Evolutionary conservation across 257 asterid genomes (phyloP), one percentile per base, ranked within the genome.

Genomic region (Fraxinus cuspidata): DNA sequence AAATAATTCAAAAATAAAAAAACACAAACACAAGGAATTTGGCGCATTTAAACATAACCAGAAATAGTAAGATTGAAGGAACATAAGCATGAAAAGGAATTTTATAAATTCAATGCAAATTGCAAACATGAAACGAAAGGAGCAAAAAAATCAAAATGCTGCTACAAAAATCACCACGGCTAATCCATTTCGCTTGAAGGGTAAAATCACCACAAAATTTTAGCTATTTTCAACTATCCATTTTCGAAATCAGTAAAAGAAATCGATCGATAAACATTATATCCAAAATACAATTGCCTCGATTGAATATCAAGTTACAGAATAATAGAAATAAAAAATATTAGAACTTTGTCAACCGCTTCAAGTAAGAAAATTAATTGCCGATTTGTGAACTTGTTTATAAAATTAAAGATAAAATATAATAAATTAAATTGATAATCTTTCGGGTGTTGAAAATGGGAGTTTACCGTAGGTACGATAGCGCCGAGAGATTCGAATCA

Each of bases 401-500:
- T n/a, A n/a, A 1, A 56, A 56, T 19, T 7, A 29, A 56, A 56
- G 29, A 56, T 7, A n/a, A 15, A 7, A 6, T 56, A 19, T 19
- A 16, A n/a, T 6, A 51, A 18, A n/a, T n/a, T 56, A 56, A 8
- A 2, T 4, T 56, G 27, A 9, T 21, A 9, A 56, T 19, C 21
- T 6, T 21, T 56, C 65, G 7, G 65, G 29, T n/a, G 69, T 25
- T 25, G 7, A 11, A 63, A 63, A 10, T 63, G 18, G 69, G 34
- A 63, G 11, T 27, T 60, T 63, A 63, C 69, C 69, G 69, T 7
- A 63, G 2, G 32, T 63, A 19, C 69, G 70, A 60, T 73, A 25
- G 73, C 71, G 82, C 71, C 74, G 75, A 82, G 58, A 66, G 32
- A 23, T 25, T 63, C 15, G 29, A 25, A 72, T 19, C 37, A 42